Conservation (phyloP, 1,284 basidiomycete genomes). For the Rhodotorula mucilaginosa region DNA sequence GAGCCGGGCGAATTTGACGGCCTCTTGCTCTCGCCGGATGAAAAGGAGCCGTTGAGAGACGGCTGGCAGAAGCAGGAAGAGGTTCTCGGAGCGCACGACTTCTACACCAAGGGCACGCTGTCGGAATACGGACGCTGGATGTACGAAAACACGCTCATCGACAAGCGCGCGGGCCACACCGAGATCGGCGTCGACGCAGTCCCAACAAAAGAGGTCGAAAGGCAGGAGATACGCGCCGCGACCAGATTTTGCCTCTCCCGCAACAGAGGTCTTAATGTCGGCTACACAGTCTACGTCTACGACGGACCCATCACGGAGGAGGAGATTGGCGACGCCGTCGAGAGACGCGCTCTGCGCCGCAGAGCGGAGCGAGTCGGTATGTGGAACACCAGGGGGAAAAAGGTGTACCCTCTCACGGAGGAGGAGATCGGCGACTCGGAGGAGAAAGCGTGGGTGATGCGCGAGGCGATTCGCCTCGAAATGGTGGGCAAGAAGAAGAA, state of each 20-base stretch:
- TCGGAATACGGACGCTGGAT: background rate
- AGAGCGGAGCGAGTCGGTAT: too few relatives aligned
- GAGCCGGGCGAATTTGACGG: background rate
- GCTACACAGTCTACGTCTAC: background rate
- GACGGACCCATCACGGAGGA: conserved; percentile 1
- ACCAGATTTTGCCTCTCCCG: background rate
- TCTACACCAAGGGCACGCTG: background rate
- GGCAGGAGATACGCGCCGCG: too few relatives aligned
- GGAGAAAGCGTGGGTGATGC: too few relatives aligned
- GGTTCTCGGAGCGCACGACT: background rate
- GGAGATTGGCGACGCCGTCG: background rate
- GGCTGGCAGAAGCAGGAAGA: background rate
- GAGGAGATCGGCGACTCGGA: too few relatives aligned
- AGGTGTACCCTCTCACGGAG: too few relatives aligned
- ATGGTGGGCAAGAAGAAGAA: too few relatives aligned
- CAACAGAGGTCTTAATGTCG: background rate
- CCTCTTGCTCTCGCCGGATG: background rate
- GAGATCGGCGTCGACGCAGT: background rate
- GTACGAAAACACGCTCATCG: background rate
- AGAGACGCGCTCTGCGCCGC: background rate
- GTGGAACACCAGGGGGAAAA: too few relatives aligned
- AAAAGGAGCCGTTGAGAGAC: background rate
- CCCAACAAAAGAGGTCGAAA: too few relatives aligned
- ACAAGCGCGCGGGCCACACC: background rate
- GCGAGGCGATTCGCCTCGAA: too few relatives aligned